Conservation (phyloP, 129 eudicot species). For the Tagetes erecta region DNA sequence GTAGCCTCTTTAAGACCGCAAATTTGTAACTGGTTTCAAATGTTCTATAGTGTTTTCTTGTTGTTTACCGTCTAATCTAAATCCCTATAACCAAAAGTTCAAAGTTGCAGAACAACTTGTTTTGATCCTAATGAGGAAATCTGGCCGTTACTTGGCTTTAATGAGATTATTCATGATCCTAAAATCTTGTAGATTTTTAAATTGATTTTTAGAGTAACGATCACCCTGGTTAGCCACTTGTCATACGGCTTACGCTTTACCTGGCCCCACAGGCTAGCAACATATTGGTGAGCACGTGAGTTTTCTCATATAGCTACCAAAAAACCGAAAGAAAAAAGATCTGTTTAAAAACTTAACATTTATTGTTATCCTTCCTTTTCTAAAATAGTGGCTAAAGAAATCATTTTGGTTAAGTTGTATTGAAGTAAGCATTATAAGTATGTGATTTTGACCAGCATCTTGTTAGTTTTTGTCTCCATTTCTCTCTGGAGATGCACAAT, state of each 20-base stretch:
- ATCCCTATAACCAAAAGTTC: neutral
- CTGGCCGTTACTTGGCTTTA: neutral
- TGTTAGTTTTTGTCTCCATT: neutral
- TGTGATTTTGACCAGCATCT: neutral
- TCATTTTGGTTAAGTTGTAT: neutral
- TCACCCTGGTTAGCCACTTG: neutral
- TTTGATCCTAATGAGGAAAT: neutral
- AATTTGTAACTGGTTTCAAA: neutral
- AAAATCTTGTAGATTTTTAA: neutral
- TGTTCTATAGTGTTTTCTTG: slow-evolving; percentile 1
- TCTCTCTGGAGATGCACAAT: neutral
- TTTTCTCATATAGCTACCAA: neutral
- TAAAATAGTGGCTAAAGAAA: neutral
- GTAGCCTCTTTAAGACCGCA: neutral
- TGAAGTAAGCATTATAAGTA: neutral
- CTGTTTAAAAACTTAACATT: neutral
- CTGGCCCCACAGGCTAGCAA: neutral
- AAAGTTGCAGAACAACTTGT: neutral
- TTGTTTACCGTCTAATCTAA: neutral
- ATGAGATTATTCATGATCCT: neutral
- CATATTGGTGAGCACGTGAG: neutral
- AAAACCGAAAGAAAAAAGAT: neutral
- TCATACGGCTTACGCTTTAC: neutral
- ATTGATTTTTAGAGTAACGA: neutral
- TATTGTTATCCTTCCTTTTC: neutral